Base-by-base conservation (phyloP, 805 yeast genomes). In the Metschnikowia orientalis region DNA sequence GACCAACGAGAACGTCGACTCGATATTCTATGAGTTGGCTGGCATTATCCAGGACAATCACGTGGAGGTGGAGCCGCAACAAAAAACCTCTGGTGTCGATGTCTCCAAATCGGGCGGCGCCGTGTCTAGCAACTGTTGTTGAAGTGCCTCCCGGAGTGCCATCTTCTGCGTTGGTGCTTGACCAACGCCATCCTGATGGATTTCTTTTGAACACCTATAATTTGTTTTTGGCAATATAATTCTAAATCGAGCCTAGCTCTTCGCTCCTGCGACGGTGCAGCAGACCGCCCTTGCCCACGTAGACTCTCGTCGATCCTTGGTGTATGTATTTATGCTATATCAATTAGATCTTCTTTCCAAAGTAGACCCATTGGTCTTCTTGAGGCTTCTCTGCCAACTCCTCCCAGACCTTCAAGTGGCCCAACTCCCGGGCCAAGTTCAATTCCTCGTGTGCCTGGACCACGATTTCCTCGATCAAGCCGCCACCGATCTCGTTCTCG, bases 1-100 rank as follows among this genome's bases (percentile, higher is more conserved):
- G 70, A 81, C 89, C 30, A 89, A 88, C 51, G 80, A 78, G 38
- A 88, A 89, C 53, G 98, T 92, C 42, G 95, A 86, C 53, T 87
- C 87, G 38, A 80, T 95, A 28, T 92, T 92, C 67, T 81, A 83
- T 63, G 84, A 87, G 49, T 73, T 92, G 53, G 96, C 97, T 8
- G 76, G 81, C 25, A 71, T 85, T 49, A 86, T 89, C 53, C 84
- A 84, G 64, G 95, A 86, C 34, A 83, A 82, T 59, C 78, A 80
- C 34, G 75, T 69, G 17, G 67, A 61, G 25, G 60, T 61, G 26
- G 68, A 61, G 27, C 64, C 57, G 28, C 28, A 46, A 23, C 44
- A 48, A 17, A 34, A 48, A 13, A 28, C 54, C 15, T 47, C 48
- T 8, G 67, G 67, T 8, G 57, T 68, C 23, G 67, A 68, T 41